Evolutionary conservation across 148 eudicot genomes (phyloP), one percentile per base, ranked within the genome.

Genomic region (Diospyros lotus): DNA sequence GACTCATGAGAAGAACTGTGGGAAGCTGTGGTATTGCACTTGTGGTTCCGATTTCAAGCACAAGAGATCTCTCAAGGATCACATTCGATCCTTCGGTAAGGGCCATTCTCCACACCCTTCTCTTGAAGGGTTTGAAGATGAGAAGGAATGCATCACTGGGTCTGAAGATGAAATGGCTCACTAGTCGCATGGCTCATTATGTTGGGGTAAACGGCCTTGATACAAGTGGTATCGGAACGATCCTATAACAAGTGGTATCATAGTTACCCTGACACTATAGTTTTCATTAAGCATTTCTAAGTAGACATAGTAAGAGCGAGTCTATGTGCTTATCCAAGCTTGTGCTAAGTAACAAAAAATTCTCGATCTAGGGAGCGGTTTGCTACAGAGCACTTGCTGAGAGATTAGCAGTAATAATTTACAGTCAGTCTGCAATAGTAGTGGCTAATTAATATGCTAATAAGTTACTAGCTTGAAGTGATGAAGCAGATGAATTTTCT

Each of bases 401-500:
- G 80, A 40, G 80, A 66, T 58, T 72, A 59, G 76, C 66, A 14
- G 15, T 63, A 63, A 38, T 54, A 17, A 8, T 40, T 74, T 8
- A 2, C 13, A 12, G 10, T 53, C 12, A 65, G 58, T 68, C 68
- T 45, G 45, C 61, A n/a, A 53, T 46, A 59, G 13, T 66, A 54
- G 64, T 46, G 50, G 72, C 69, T 61, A 69, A 67, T 5, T 78
- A 70, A 73, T 58, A 5, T 78, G 68, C 72, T 58, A 68, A 50
- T 63, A 58, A 41, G 75, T 69, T 75, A 54, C 78, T 58, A 77
- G 75, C 74, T 61, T 69, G 76, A 71, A 84, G 82, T 77, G 74
- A 69, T 86, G 89, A 86, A 84, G 89, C 87, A 82, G 73, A 86
- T 82, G 85, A 84, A 86, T 84, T 84, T 86, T 84, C 82, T 81